phyloP scores from a whole-genome alignment of 495 filamentous ascomycete genomes.

The Neurospora hispaniola region DNA sequence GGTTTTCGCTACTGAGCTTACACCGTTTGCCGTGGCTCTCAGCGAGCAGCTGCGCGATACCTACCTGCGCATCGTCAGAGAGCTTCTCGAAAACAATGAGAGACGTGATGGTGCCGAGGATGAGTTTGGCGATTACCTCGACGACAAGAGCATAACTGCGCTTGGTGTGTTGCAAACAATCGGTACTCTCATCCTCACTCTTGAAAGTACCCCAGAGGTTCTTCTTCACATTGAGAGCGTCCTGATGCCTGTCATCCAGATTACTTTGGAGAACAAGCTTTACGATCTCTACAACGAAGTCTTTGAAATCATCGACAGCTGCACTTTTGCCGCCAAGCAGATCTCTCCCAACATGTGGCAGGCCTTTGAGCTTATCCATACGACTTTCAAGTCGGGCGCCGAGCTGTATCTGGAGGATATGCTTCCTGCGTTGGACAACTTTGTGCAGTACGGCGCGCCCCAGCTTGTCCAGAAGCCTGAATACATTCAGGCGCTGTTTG shows the following conservation, averaged over 20 bases:
- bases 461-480: slow-evolving; percentile 71
- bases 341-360: slow-evolving; percentile 98
- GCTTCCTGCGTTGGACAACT: slow-evolving; percentile 96
- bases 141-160: slow-evolving; percentile 97
- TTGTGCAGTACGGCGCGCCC: slow-evolving; percentile 77
- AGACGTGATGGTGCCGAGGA: slow-evolving; percentile 65
- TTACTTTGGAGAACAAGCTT: slow-evolving; percentile 94
- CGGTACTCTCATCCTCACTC: slow-evolving; percentile 87
- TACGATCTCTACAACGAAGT: slow-evolving; percentile 96
- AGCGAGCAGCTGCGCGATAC: slow-evolving; percentile 95
- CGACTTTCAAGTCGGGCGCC: slow-evolving; percentile 92
- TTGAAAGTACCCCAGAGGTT: slow-evolving; percentile 94
- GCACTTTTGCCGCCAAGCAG: slow-evolving; percentile 93
- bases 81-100: slow-evolving; percentile 75
- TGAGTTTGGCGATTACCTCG: slow-evolving; percentile 77
- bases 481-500: slow-evolving; percentile 76
- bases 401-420: slow-evolving; percentile 98
- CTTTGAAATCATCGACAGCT: slow-evolving; percentile 98
- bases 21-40: slow-evolving; percentile 93
- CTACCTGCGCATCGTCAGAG: slow-evolving; percentile 85
- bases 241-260: slow-evolving; percentile 89
- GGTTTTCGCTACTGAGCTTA: slow-evolving; percentile 90
- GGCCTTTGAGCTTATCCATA: slow-evolving; percentile 91
- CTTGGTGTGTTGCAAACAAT: slow-evolving; percentile 96
- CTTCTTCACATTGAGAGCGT: slow-evolving; percentile 88